Conservation (phyloP, 208 protist species). For the Leishmania tropica region DNA sequence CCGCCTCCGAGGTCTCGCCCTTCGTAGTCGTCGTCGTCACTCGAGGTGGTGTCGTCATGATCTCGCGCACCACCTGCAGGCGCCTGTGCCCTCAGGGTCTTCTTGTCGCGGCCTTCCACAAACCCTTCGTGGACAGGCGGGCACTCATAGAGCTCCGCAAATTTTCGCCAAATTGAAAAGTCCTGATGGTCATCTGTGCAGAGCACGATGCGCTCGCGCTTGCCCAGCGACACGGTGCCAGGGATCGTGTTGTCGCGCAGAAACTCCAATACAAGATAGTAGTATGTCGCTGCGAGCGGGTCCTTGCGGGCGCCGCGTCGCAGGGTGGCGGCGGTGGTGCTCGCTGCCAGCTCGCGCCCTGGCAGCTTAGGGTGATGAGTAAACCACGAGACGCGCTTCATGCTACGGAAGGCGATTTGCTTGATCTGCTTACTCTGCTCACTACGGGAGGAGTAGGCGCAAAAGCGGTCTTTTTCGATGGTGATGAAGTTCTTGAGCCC, state of each 20-base stretch:
- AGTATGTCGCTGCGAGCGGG: conserved; percentile 37
- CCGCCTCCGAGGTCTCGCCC: not conserved
- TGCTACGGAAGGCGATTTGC: conserved; percentile 73
- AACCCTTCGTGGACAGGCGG: conserved; percentile 26
- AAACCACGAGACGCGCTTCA: conserved; percentile 80
- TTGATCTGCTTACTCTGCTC: conserved; percentile 54
- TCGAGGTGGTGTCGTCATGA: conserved; percentile 61
- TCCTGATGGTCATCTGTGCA: conserved; percentile 84
- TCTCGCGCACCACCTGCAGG: conserved; percentile 31
- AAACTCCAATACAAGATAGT: conserved; percentile 86
- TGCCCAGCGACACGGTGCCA: conserved; percentile 35
- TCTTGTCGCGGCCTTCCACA: conserved; percentile 23
- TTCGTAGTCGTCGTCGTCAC: conserved; percentile 47
- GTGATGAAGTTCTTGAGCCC: conserved; percentile 77
- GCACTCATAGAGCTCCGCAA: conserved; percentile 70
- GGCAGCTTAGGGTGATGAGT: conserved; percentile 56
- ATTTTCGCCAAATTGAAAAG: conserved; percentile 80
- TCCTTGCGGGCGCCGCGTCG: conserved; percentile 20
- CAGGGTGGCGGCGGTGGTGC: not conserved
- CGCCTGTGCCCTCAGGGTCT: not conserved
- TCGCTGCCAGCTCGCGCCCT: not conserved
- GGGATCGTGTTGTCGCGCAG: conserved; percentile 53
- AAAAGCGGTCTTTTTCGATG: conserved; percentile 70
- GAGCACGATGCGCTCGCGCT: conserved; percentile 75
- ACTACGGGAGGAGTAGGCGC: conserved; percentile 65